These are phyloP conservation scores for Gastrolobium villosum DNA, from an alignment of 306 rosid genomes.

Conservation along the genomic window DNA sequence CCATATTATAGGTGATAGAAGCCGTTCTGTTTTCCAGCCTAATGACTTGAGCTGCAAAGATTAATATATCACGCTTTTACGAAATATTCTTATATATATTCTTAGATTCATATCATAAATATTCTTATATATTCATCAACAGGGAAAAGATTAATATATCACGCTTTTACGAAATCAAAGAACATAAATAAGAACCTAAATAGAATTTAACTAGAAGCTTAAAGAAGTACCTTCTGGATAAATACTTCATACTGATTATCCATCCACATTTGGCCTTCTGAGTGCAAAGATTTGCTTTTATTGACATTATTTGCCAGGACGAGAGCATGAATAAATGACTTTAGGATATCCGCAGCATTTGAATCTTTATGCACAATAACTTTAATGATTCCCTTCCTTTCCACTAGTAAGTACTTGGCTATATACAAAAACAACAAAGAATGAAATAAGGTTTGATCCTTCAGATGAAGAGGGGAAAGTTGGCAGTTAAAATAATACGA, in stretches of 20 bases:
- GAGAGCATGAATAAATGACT: slow-evolving; percentile 82
- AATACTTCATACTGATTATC: slow-evolving; percentile 70
- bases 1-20: slow-evolving; percentile 82
- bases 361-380: slow-evolving; percentile 85
- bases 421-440: slow-evolving; percentile 40
- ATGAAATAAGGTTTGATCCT: slow-evolving; percentile 36
- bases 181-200: slow-evolving; percentile 26
- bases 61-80: no score
- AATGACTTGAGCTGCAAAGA: slow-evolving; percentile 83
- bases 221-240: slow-evolving; percentile 71
- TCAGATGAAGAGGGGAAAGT: slow-evolving; percentile 40
- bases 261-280: slow-evolving; percentile 86
- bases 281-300: slow-evolving; percentile 64
- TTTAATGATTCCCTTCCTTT: slow-evolving; percentile 67
- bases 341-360: slow-evolving; percentile 66
- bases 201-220: slow-evolving; percentile 34
- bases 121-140: neutral
- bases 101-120: slow-evolving; percentile 11
- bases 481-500: neutral
- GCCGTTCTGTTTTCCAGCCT: slow-evolving; percentile 95
- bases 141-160: neutral
- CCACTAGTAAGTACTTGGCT: slow-evolving; percentile 93
- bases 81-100: no score
- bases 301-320: slow-evolving; percentile 59
- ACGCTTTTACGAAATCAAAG: neutral